Evolutionary conservation across 106 monocot genomes (phyloP).

Genomic region (Triglochin maritima): DNA sequence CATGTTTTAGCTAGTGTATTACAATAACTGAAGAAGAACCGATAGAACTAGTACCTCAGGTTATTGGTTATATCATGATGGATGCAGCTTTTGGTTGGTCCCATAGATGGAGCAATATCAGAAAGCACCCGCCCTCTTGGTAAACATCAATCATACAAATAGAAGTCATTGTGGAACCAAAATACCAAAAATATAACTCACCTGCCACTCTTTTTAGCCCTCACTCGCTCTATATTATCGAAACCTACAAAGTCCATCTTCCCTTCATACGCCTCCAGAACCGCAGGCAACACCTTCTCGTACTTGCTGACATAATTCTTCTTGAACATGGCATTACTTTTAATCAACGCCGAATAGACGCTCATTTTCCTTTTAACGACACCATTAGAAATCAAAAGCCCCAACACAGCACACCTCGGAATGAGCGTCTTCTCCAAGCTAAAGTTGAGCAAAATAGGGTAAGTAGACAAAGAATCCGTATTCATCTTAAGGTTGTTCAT

Average conservation of each 20-base stretch:
- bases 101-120: too few relatives aligned
- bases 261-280: background rate
- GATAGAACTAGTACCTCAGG: too few relatives aligned
- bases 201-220: too few relatives aligned
- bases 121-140: too few relatives aligned
- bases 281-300: constrained; percentile 1
- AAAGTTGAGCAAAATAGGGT: background rate
- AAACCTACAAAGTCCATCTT: constrained; percentile 1
- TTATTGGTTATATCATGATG: too few relatives aligned
- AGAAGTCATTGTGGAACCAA: too few relatives aligned
- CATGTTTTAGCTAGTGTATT: too few relatives aligned
- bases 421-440: constrained; percentile 5
- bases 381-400: background rate
- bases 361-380: background rate
- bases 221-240: too few relatives aligned
- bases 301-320: constrained; percentile 3
- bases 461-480: background rate
- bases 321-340: background rate
- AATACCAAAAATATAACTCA: too few relatives aligned
- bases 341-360: background rate
- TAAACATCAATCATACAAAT: too few relatives aligned
- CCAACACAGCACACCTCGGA: constrained; percentile 8
- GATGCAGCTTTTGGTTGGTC: too few relatives aligned
- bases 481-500: background rate
- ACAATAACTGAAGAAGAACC: too few relatives aligned